Conservation (phyloP, 768 basidiomycete genomes). For the Kwoniella sp. region DNA sequence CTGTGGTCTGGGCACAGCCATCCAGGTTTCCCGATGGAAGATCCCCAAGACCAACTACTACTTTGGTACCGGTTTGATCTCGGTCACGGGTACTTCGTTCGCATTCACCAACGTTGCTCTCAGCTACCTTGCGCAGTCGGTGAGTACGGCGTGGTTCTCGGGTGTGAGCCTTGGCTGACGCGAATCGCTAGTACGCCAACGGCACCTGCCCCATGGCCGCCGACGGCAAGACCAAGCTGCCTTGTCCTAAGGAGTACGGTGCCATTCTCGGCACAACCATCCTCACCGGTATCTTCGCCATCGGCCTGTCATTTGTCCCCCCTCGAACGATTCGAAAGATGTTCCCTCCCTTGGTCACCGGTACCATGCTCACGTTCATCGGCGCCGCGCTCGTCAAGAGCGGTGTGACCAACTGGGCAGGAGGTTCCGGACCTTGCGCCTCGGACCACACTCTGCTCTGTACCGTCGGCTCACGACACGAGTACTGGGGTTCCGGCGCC, state of each 20-base stretch:
- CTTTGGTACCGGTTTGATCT: conserved; percentile 27
- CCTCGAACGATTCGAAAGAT: conserved; percentile 26
- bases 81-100: conserved; percentile 24
- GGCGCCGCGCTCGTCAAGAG: conserved; percentile 25
- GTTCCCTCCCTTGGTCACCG: conserved; percentile 25
- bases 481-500: conserved; percentile 21
- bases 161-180: too few species aligned
- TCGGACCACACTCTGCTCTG: conserved; percentile 23
- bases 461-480: background rate
- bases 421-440: conserved; percentile 20
- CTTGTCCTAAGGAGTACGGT: conserved; percentile 32
- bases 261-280: conserved; percentile 29
- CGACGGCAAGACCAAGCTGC: conserved; percentile 25
- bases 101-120: conserved; percentile 30
- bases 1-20: conserved; percentile 25
- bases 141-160: background rate
- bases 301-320: conserved; percentile 28
- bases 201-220: conserved; percentile 24
- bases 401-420: conserved; percentile 32
- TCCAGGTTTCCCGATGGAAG: conserved; percentile 21
- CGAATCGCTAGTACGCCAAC: conserved; percentile 9
- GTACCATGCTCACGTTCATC: conserved; percentile 28
- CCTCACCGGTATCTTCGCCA: conserved; percentile 24
- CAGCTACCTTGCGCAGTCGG: conserved; percentile 17
- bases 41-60: conserved; percentile 22